Conservation (phyloP, 208 protist genomes). For the Endotrypanum monterogeii region DNA sequence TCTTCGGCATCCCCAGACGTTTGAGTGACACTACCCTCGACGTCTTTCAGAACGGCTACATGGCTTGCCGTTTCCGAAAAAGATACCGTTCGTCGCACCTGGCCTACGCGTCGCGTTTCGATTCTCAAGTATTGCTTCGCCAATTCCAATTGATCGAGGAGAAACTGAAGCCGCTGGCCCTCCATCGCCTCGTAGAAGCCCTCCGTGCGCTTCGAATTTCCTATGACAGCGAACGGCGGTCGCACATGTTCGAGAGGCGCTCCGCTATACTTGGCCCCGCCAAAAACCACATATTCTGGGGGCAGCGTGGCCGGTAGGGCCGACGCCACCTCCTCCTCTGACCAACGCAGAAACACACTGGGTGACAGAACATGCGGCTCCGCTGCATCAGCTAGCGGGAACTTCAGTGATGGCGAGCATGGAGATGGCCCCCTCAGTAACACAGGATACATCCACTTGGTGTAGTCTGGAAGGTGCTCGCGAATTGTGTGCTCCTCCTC, state of each 20-base stretch:
- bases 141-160: conserved; percentile 76
- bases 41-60: background rate
- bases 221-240: conserved; percentile 5
- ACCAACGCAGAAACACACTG: conserved; percentile 26
- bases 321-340: conserved; percentile 24
- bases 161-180: conserved; percentile 44
- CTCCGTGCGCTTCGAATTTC: background rate
- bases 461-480: conserved; percentile 25
- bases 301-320: conserved; percentile 47
- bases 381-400: conserved; percentile 25
- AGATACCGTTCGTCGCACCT: background rate
- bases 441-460: conserved; percentile 32
- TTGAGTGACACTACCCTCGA: conserved; percentile 1
- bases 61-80: background rate
- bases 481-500: background rate
- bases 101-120: conserved; percentile 15
- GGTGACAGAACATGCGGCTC: conserved; percentile 29
- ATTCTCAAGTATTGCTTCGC: conserved; percentile 70
- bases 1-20: conserved; percentile 24
- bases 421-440: conserved; percentile 4
- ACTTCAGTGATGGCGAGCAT: conserved; percentile 23
- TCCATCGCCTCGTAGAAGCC: conserved; percentile 22
- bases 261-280: conserved; percentile 73
- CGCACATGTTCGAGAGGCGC: conserved; percentile 20
- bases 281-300: conserved; percentile 77